Conservation (phyloP, 257 asterid species). For the Salvia miltiorrhiza region DNA sequence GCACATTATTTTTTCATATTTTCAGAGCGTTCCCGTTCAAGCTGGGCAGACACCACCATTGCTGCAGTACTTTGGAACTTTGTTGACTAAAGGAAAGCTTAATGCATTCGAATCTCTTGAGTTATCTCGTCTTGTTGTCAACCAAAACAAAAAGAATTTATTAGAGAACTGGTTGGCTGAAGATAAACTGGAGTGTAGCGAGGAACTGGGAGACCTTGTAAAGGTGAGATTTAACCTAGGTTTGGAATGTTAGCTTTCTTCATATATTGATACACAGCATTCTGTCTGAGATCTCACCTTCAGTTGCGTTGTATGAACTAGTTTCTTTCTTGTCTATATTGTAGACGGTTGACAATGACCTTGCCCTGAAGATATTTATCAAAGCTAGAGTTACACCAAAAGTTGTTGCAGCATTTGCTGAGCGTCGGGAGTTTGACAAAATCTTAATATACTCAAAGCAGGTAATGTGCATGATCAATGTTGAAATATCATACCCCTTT, state of each 20-base stretch:
- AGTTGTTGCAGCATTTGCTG: conserved; percentile 99
- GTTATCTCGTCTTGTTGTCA: conserved; percentile 94
- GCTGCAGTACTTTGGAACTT: conserved; percentile 96
- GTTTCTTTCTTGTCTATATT: conserved; percentile 18
- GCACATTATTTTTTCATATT: conserved; percentile 10
- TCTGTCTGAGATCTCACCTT: conserved; percentile 1
- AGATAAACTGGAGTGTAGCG: conserved; percentile 97
- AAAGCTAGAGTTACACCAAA: conserved; percentile 99
- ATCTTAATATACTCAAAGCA: conserved; percentile 97
- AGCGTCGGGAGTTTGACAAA: conserved; percentile 97
- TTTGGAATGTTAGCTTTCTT: conserved; percentile 7
- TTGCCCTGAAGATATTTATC: conserved; percentile 90
- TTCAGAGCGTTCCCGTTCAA: conserved; percentile 99
- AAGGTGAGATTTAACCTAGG: conserved; percentile 51
- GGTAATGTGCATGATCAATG: conserved; percentile 36
- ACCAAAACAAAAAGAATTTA: conserved; percentile 94
- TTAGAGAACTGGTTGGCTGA: conserved; percentile 99
- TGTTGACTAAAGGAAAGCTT: conserved; percentile 90
- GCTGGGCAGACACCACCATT: conserved; percentile 99
- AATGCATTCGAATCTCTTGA: conserved; percentile 96
- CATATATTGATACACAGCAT: neutral
- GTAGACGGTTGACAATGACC: conserved; percentile 98
- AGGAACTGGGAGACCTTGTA: conserved; percentile 99
- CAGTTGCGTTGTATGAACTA: conserved; percentile 4
- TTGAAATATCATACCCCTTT: neutral